Evolutionary conservation across 2,329 filamentous ascomycete species (phyloP), one percentile per base, ranked within the genome.

Genomic region (Mycocentrospora acerina): DNA sequence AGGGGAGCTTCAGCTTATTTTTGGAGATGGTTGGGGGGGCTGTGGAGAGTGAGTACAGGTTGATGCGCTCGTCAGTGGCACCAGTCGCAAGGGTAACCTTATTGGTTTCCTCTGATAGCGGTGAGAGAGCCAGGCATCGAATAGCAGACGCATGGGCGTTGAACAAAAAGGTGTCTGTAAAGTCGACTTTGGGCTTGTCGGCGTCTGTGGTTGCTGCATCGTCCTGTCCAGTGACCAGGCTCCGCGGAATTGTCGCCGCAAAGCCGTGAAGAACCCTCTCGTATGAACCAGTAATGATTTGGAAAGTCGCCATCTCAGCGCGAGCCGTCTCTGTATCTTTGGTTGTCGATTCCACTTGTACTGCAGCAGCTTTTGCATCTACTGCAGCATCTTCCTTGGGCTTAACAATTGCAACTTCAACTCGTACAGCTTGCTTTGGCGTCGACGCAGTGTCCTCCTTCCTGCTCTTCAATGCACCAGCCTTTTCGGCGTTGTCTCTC

Each of bases 91-190:
- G 81, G 53, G 93, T 84, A 33, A 95, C 79, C 64, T 93, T 95
- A 62, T 88, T 85, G n/a, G 73, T 71, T 67, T 85, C 83, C 6
- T 59, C 78, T 10, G 88, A 87, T 1, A 86, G 76, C 7, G 61
- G 62, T 7, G 91, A 96, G 45, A 96, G 71, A 16, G 90, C 89
- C 24, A 98, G 77, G 63, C 88, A 94, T 57, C 90, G 86, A 64
- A 98, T 88, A 4, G 93, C 85, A 10, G 90, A 94, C 40, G 82
- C 79, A 71, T 98, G 93, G 11, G 93, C 90, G 62, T 90, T 88
- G 79, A 98, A 96, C 40, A 98, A 80, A 68, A 98, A 98, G 0
- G 88, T 91, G 68, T 97, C 91, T 51, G 88, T 81, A 62, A 96
- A 97, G 35, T 83, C 76, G 37, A 83, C 74, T 13, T 59, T 54